Evolutionary conservation across 768 basidiomycete species (phyloP).

Genomic region (Phanerochaete sordida): DNA sequence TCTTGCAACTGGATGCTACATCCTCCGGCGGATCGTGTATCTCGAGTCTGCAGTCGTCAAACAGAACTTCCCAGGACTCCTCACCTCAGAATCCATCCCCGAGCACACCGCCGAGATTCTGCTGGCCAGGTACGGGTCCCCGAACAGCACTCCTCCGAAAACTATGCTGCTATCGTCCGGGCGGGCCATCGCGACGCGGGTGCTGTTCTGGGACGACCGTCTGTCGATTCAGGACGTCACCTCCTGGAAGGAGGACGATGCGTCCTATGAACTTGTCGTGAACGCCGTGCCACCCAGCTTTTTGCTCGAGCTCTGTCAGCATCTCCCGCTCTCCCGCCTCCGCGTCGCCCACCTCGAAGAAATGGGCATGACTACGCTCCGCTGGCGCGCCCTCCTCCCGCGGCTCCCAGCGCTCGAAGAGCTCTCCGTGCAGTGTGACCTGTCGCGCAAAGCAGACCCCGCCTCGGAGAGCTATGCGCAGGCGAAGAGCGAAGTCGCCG

Average conservation of each 20-base stretch:
- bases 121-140: no score
- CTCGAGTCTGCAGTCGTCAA: no score
- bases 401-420: background rate
- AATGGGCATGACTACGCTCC: background rate
- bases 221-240: background rate
- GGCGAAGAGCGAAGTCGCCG: no score
- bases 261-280: background rate
- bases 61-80: no score
- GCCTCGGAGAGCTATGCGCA: no score
- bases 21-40: no score
- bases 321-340: background rate
- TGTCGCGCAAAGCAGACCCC: background rate
- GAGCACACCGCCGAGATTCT: no score
- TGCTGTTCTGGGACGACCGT: background rate
- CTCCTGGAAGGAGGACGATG: background rate
- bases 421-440: background rate
- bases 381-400: background rate
- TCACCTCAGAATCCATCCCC: no score
- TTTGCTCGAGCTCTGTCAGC: background rate
- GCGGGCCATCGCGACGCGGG: background rate
- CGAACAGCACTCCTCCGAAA: background rate
- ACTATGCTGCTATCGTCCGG: background rate
- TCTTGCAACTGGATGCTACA: no score
- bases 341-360: background rate
- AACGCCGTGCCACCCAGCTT: background rate